These are phyloP conservation scores for Besnoitia besnoiti DNA, from an alignment of 169 alveolate genomes.

Conservation along the genomic window DNA sequence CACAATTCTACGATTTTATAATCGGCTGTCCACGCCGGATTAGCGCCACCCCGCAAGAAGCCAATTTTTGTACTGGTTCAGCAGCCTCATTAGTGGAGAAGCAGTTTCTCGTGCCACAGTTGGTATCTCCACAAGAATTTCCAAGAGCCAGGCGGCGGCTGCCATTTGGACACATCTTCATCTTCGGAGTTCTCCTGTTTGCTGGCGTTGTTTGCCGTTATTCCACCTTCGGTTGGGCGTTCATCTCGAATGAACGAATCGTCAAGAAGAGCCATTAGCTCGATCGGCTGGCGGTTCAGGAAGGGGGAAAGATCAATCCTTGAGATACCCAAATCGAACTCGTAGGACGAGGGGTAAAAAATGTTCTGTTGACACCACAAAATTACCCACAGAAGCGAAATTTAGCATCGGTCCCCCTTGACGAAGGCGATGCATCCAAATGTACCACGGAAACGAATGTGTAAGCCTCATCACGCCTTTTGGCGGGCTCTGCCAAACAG, in stretches of 20 bases:
- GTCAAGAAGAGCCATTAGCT: constrained; percentile 36
- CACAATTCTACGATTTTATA: no score
- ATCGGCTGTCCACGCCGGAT: no score
- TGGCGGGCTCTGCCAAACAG: no score
- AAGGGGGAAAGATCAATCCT: constrained; percentile 1
- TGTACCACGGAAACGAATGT: no score
- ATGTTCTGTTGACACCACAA: neutral
- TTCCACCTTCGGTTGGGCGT: neutral
- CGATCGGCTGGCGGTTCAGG: constrained; percentile 48
- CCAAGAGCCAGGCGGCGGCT: neutral
- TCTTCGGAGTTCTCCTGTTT: neutral
- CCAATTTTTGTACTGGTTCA: no score
- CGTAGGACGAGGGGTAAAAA: constrained; percentile 45
- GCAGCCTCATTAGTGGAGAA: neutral
- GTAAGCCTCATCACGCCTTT: no score
- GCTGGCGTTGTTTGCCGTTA: neutral
- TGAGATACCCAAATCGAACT: constrained; percentile 43
- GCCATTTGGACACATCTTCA: neutral
- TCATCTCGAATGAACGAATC: constrained; percentile 23
- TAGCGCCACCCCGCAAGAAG: no score
- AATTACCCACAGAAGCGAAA: neutral
- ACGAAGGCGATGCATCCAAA: no score
- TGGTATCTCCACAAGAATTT: constrained; percentile 25
- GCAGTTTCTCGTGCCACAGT: constrained; percentile 22
- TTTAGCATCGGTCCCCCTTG: no score